Conservation (phyloP, 2,329 filamentous ascomycete genomes). For the Sporothrix inflata region DNA sequence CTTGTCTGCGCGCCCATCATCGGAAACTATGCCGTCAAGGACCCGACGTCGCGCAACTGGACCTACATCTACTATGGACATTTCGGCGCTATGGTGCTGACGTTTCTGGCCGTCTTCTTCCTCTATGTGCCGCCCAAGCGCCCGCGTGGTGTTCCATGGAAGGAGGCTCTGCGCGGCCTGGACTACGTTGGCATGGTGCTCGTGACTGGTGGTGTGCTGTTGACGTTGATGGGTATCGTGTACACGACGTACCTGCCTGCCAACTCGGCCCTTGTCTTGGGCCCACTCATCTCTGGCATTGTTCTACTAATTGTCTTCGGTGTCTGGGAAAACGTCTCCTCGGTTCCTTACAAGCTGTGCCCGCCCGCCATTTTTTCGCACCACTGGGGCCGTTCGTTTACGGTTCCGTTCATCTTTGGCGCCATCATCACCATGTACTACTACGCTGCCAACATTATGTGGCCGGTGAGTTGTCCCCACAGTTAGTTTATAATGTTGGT, state of each 20-base stretch:
- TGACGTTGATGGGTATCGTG: conserved; percentile 47
- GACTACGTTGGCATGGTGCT: conserved; percentile 47
- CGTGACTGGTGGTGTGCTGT: conserved; percentile 43
- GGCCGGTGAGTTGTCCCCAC: conserved; percentile 28
- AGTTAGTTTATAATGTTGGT: not conserved
- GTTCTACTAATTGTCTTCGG: conserved; percentile 43
- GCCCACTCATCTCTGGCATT: conserved; percentile 43
- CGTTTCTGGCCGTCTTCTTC: conserved; percentile 48
- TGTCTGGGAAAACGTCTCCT: conserved; percentile 46
- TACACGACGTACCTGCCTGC: conserved; percentile 44
- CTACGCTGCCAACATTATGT: conserved; percentile 52
- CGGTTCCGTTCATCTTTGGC: conserved; percentile 49
- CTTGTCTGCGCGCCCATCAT: conserved; percentile 52
- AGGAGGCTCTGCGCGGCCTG: conserved; percentile 42
- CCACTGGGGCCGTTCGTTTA: conserved; percentile 50
- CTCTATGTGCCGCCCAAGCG: conserved; percentile 42
- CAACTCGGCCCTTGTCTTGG: conserved; percentile 44
- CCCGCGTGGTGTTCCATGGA: conserved; percentile 42
- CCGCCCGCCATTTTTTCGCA: conserved; percentile 51
- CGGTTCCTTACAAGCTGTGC: conserved; percentile 46
- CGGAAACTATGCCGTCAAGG: conserved; percentile 45
- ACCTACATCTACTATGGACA: conserved; percentile 51
- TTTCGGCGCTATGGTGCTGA: conserved; percentile 48
- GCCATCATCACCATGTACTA: conserved; percentile 58
- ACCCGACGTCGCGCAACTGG: conserved; percentile 39